Base-by-base conservation (phyloP, 1,139 yeast species). In the Candida mesenterica region DNA sequence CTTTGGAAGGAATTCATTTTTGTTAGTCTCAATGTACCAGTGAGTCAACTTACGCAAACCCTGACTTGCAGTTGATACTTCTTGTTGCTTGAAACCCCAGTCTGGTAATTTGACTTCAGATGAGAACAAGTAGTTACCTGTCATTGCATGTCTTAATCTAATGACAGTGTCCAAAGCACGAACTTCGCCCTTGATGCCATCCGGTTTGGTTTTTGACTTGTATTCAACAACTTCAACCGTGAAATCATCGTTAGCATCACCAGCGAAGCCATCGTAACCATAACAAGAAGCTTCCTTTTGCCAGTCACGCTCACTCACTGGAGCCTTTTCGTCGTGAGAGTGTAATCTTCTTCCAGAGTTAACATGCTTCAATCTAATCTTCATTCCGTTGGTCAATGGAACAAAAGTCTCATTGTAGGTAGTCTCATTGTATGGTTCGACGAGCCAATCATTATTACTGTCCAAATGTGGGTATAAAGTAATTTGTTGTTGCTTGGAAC, bases 11-110 rank as follows among this genome's bases (percentile, higher is more conserved):
- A 52, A 46, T 4, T 42, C 48, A 51, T 81, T 81, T 34, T 55
- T 63, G 60, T 89, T 90, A 42, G 81, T 75, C 66, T 94, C 99
- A 52, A 94, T 68, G 60, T 84, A 85, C 97, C 97, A 94, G 47
- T 83, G 67, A 34, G 89, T 75, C 59, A 86, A 79, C 28, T 79
- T 77, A 48, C 80, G 65, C 42, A 77, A 73, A 56, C 97, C 97
- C 52, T 80, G 87, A 34, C 78, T 69, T 34, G 97, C 94, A 62
- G 96, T 79, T 8, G 96, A 82, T 33, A 94, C 98, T 68, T 92
- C 99, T 62, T 88, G 97, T 66, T 94, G 98, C 50, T 84, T 94
- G 53, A 84, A 89, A 3, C 92, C 98, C 97, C 97, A 92, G 40
- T 81, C 82, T 40, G 98, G 98, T 49, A 92, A 77, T 61, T 86